Evolutionary conservation across 2,329 filamentous ascomycete species (phyloP), one percentile per base, ranked within the genome.

Genomic region (Anisogramma anomala): DNA sequence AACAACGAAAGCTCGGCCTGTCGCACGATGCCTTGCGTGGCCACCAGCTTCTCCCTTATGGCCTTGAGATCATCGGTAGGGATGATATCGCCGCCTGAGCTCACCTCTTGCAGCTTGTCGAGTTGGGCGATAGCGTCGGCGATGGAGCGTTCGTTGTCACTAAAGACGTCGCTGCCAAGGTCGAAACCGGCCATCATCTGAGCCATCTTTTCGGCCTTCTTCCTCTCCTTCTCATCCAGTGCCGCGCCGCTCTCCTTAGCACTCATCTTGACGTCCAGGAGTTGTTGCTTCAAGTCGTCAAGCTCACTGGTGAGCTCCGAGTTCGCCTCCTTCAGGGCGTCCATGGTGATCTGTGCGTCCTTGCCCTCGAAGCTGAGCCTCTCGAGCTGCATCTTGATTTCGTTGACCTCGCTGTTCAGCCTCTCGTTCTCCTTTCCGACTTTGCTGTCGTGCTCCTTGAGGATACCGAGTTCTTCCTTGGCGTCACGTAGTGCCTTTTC

Each of bases 131-230:
- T 89, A 48, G 87, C 81, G 48, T 83, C 78, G 45, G 84, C 78
- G 44, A 98, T 84, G 37, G 78, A 80, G 49, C 81, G 76, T 61
- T 98, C 91, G 53, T 94, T 94, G 44, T 91, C 84, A 51, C 87
- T 94, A 60, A 96, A 94, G 23, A 93, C 80, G 43, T 95, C 88
- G 36, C 83, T 82, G 33, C 87, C 89, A 25, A 98, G 75, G 55
- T 98, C 89, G 54, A 98, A 96, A 3, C 89, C 87, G 45, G 91
- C 91, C 89, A 98, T 95, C 91, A 98, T 98, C 72, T 95, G 84
- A 32, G 91, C 91, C 91, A 98, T 98, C 65, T 93, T 91, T 66
- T 98, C 91, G 1, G 88, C 86, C 72, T 98, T 98, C 67, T 87
- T 88, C 71, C 87, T 89, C 65, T 96, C 93, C 71, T 98, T 98